Evolutionary conservation across 2,329 filamentous ascomycete species (phyloP).

Genomic region (Chaetomiaceae sp.): DNA sequence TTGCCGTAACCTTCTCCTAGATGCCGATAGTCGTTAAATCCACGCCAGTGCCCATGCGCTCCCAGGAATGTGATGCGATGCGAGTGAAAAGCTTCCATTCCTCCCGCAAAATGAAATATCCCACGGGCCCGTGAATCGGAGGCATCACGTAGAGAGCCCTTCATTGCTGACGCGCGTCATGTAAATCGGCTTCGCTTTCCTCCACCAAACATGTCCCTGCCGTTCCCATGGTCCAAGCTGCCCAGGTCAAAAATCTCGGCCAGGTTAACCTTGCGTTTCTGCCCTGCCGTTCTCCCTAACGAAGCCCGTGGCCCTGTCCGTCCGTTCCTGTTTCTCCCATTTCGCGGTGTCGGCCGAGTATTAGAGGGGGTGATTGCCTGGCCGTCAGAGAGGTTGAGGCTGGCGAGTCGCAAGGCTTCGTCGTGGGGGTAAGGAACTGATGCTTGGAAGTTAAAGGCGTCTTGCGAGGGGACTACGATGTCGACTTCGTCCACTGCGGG

Average conservation of each 20-base stretch:
- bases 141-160: neutral
- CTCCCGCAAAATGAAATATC: constrained; percentile 5
- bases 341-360: constrained; percentile 26
- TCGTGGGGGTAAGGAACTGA: constrained; percentile 55
- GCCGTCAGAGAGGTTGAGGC: constrained; percentile 55
- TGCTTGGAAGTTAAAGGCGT: constrained; percentile 67
- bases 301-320: constrained; percentile 24
- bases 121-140: neutral
- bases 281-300: constrained; percentile 61
- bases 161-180: constrained; percentile 26
- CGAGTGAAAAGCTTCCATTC: constrained; percentile 5
- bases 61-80: constrained; percentile 13
- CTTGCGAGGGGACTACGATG: constrained; percentile 51
- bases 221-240: constrained; percentile 51
- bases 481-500: constrained; percentile 29
- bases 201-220: constrained; percentile 54
- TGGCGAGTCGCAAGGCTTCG: constrained; percentile 57
- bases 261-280: constrained; percentile 69
- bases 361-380: constrained; percentile 38
- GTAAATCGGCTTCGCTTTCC: constrained; percentile 50
- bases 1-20: constrained; percentile 1
- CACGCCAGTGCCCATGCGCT: constrained; percentile 15
- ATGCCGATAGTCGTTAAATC: constrained; percentile 7
- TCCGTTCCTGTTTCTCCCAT: constrained; percentile 26
- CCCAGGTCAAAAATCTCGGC: constrained; percentile 72